Percentiles rank a stretch among this genome's conserved stretches.
Evolutionary conservation across 495 filamentous ascomycete species (phyloP).

Genomic region (Halenospora varia): DNA sequence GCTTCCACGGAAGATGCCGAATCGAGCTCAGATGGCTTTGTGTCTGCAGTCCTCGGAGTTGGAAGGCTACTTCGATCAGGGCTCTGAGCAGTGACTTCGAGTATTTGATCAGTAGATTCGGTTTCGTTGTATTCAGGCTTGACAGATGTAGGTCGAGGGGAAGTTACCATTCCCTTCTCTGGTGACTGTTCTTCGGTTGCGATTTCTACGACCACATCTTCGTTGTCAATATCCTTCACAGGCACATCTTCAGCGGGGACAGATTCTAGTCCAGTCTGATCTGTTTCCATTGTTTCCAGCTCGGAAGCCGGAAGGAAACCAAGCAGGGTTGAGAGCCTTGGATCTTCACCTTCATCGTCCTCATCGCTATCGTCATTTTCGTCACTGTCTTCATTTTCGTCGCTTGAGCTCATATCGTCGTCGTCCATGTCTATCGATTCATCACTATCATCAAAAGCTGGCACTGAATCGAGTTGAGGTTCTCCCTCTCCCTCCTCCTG

Average conservation of each 20-base stretch:
- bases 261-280: neutral
- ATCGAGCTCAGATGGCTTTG: constrained; percentile 64
- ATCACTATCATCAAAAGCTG: constrained; percentile 67
- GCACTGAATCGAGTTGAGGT: constrained; percentile 26
- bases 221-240: constrained; percentile 9
- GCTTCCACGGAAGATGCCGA: constrained; percentile 58
- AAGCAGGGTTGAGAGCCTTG: constrained; percentile 53
- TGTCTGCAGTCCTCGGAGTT: constrained; percentile 59
- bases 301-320: constrained; percentile 54
- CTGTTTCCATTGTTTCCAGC: constrained; percentile 14
- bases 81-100: constrained; percentile 34
- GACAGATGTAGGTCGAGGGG: constrained; percentile 24
- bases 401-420: constrained; percentile 71
- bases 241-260: neutral
- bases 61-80: constrained; percentile 38
- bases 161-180: constrained; percentile 46
- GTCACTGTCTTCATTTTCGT: constrained; percentile 47
- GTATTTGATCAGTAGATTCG: constrained; percentile 32
- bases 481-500: constrained; percentile 6
- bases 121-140: constrained; percentile 21
- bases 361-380: constrained; percentile 43
- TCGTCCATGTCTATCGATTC: constrained; percentile 89
- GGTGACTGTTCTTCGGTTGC: constrained; percentile 30
- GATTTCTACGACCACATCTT: constrained; percentile 16
- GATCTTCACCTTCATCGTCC: constrained; percentile 33